phyloP scores from a whole-genome alignment of 345 rosid genomes.

The Dimocarpus longan region DNA sequence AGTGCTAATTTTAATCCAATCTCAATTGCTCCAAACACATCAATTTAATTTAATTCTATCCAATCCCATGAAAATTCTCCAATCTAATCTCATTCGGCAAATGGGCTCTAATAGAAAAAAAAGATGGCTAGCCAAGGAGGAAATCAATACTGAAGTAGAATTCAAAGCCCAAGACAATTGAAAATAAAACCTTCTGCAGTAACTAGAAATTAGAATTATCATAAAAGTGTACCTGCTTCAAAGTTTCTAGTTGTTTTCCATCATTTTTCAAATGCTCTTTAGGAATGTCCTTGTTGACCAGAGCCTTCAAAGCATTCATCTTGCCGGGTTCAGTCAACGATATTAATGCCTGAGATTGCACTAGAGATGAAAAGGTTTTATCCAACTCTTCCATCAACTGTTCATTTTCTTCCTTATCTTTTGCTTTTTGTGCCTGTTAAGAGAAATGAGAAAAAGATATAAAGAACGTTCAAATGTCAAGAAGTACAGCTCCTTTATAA shows the following conservation, averaged over 20 bases:
- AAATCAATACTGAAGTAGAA: neutral
- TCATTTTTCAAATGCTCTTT: constrained; percentile 41
- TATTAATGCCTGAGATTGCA: constrained; percentile 54
- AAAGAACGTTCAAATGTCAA: neutral
- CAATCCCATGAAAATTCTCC: no score
- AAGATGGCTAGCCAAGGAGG: neutral
- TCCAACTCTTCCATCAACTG: constrained; percentile 81
- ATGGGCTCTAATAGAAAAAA: neutral
- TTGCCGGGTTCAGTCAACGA: constrained; percentile 70
- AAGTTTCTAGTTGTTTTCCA: constrained; percentile 30
- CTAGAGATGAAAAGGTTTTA: constrained; percentile 63
- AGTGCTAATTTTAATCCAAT: no score
- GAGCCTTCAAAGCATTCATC: constrained; percentile 63
- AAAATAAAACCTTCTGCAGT: neutral
- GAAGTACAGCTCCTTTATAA: neutral
- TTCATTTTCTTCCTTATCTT: constrained; percentile 80
- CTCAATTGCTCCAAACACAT: no score
- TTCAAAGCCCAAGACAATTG: neutral
- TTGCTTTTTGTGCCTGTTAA: constrained; percentile 83
- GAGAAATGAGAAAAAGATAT: constrained; percentile 1
- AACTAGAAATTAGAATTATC: constrained; percentile 10
- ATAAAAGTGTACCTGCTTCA: constrained; percentile 41
- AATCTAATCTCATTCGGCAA: no score
- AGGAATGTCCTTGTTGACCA: constrained; percentile 42
- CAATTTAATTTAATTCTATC: no score